These are phyloP conservation scores for Penicillium occitanis DNA, from an alignment of 2,329 filamentous ascomycete genomes.

Conservation along the genomic window DNA sequence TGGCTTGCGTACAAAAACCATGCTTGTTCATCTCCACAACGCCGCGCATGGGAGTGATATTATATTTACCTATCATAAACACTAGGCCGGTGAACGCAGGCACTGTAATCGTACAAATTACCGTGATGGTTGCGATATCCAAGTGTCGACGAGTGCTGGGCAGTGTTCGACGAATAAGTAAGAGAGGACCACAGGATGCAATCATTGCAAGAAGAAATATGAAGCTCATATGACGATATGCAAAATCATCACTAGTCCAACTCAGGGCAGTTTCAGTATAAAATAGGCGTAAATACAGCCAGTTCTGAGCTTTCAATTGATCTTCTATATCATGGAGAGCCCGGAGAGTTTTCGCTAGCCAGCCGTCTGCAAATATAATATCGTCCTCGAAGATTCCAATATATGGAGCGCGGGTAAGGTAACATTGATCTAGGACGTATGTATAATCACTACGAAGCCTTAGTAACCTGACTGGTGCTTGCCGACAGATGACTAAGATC, in stretches of 20 bases:
- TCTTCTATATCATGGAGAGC: constrained; percentile 20
- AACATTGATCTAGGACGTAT: constrained; percentile 32
- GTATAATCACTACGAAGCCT: constrained; percentile 30
- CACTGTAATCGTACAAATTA: constrained; percentile 25
- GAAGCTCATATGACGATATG: constrained; percentile 28
- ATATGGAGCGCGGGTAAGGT: constrained; percentile 32
- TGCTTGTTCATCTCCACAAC: constrained; percentile 29
- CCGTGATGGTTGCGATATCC: constrained; percentile 24
- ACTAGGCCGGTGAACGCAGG: constrained; percentile 28
- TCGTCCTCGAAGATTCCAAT: constrained; percentile 42
- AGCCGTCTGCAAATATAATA: constrained; percentile 39
- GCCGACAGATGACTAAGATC: neutral
- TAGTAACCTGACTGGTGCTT: neutral
- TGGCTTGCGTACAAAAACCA: constrained; percentile 38
- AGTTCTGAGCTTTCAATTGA: constrained; percentile 14
- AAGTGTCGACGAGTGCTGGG: constrained; percentile 20
- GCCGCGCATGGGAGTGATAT: constrained; percentile 26
- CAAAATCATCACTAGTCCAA: constrained; percentile 29
- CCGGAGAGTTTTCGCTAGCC: constrained; percentile 34
- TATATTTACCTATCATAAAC: constrained; percentile 32
- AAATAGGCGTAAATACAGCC: constrained; percentile 37
- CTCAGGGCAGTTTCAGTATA: constrained; percentile 34
- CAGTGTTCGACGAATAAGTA: constrained; percentile 21
- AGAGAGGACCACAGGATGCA: constrained; percentile 15
- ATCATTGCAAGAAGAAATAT: constrained; percentile 26